Evolutionary conservation across 2,329 filamentous ascomycete genomes (phyloP), one percentile per base, ranked within the genome.

Genomic region (Diaporthe vaccinii): DNA sequence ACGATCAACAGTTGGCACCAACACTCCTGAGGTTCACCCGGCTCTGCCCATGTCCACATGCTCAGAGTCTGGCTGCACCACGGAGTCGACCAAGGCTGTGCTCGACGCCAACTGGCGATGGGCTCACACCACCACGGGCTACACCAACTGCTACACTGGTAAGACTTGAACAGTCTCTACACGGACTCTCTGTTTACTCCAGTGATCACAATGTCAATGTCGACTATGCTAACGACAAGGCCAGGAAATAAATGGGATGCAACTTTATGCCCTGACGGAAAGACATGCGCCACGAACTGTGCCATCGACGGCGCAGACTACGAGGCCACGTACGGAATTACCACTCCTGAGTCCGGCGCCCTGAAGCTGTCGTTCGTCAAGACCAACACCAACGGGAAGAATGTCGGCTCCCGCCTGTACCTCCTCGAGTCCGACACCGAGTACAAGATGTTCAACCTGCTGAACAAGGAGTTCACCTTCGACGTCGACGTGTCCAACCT

Each of bases 401-500:
- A 85, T 76, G 81, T 85, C 55, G 84, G 84, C 36, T 83, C 80
- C 44, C 81, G 81, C 61, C 75, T 81, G 70, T 83, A 83, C 76
- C 76, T 83, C 57, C 81, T 83, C 80, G 78, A 77, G 46, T 79
- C 80, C 69, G 70, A 76, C 46, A 78, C 68, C 77, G 80, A 82
- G 78, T 83, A 83, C 79, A 79, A 82, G 75, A 89, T 88, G 79
- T 90, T 93, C 83, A 87, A 89, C 75, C 84, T 92, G 71, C 85
- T 89, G 69, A 89, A 89, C 82, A 86, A 90, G 79, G 91, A 93
- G 81, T 90, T 93, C 82, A 89, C 89, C 41, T 92, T 93, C 76
- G 91, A 92, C 73, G 91, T 93, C 28, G 91, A 93, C 80, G 87
- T 91, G 51, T 91, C 90, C 58, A 87, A 88, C 78, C 85, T 93